Evolutionary conservation across 2,329 filamentous ascomycete genomes (phyloP), one percentile per base, ranked within the genome.

Genomic region (Botrytis paeoniae): DNA sequence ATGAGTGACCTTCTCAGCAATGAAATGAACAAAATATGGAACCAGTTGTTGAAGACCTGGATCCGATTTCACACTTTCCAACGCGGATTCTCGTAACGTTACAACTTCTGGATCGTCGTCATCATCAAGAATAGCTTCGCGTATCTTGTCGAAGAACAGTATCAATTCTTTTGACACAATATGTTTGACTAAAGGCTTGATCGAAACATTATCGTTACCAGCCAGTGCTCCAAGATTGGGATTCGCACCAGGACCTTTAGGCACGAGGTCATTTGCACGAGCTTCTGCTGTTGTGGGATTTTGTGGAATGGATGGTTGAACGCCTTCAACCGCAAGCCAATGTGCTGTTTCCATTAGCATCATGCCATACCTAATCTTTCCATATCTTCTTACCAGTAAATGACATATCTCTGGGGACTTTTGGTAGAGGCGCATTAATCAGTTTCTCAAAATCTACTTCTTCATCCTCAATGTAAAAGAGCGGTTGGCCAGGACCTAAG

Each of bases 361-460:
- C 48, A 41, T 57, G 29, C n/a, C 16, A 20, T 22, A 22, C 37
- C n/a, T 32, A 14, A 25, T 10, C 12, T 41, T 43, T 20, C 18
- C 5, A 69, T 32, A 62, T 37, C 37, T 60, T 77, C 86, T 73
- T 84, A 95, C 94, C 92, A 59, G 95, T 98, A 80, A 98, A 95
- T 75, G 91, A 93, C 79, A 96, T 92, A 82, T 99, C 96, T 68
- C 95, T 88, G 48, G 96, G 96, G 43, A 99, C 95, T 82, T 97
- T 98, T 39, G 96, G 96, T 77, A 99, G 84, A 7, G 96, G 93
- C 76, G 94, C 94, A 84, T 99, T 99, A 81, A 99, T 98, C 77
- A 99, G 86, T 85, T 98, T 98, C 85, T 99, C 96, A 81, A 99
- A 98, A 83, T 99, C 96, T 71, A 98, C 92, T 85, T 99, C 96